Percentiles rank a stretch among this genome's conserved stretches.
These are phyloP conservation scores for Phytophthora rubi DNA, from an alignment of 352 stramenopile species.

Conservation along the genomic window DNA sequence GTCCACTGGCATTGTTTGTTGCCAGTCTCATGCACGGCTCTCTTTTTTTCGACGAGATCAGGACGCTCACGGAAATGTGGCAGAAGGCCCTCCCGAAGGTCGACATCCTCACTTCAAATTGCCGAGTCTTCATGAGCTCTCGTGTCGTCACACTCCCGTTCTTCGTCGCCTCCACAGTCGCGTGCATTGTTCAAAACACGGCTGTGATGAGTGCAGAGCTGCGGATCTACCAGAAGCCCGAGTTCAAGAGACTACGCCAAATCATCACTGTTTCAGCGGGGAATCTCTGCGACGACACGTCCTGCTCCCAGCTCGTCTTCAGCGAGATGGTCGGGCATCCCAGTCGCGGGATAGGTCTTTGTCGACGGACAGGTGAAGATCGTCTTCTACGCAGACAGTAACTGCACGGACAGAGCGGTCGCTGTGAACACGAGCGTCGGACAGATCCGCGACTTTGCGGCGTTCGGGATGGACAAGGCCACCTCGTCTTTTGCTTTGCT, in stretches of 20 bases:
- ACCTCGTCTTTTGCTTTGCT: conserved; percentile 26
- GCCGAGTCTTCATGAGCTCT: no score
- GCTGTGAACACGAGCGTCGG: conserved; percentile 24
- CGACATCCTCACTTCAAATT: conserved; percentile 19
- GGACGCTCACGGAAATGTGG: no score
- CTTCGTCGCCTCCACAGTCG: neutral
- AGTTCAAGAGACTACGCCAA: conserved; percentile 33
- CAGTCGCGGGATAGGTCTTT: conserved; percentile 12
- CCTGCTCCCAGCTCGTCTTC: conserved; percentile 10
- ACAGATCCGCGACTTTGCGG: conserved; percentile 11
- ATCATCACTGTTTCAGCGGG: conserved; percentile 18
- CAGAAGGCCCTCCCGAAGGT: no score
- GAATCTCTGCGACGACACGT: conserved; percentile 36
- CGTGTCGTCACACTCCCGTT: neutral
- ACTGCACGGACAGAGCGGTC: conserved; percentile 26
- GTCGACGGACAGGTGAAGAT: conserved; percentile 20
- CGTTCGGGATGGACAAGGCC: conserved; percentile 19
- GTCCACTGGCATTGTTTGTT: no score
- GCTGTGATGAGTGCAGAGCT: conserved; percentile 27
- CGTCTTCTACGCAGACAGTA: conserved; percentile 25
- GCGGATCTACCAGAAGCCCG: conserved; percentile 29
- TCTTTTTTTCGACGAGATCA: no score
- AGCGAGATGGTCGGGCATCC: neutral
- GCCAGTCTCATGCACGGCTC: no score
- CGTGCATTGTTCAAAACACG: neutral